Evolutionary conservation across 495 filamentous ascomycete genomes (phyloP), one percentile per base, ranked within the genome.

Genomic region (Lentithecium fluviatile): DNA sequence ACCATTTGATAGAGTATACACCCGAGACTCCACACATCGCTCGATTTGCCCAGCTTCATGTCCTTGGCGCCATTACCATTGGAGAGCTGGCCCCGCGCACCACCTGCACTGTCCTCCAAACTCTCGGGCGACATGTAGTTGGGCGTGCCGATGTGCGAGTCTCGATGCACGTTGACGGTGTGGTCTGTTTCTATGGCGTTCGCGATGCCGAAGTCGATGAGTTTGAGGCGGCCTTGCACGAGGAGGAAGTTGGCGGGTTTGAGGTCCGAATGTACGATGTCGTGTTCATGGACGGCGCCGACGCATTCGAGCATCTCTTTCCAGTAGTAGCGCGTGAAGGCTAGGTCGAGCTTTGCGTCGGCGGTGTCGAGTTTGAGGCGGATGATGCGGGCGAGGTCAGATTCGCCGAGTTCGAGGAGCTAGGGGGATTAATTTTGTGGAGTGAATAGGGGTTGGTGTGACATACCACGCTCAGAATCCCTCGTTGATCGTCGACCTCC

Each of bases 71-170:
- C 34, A 24, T 43, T 59, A 19, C 48, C 80, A 51, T 76, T 78
- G 17, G 81, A 66, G 46, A 83, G 78, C 56, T 83, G 72, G 6
- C 83, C 79, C 48, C 51, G 32, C 23, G 81, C 73, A 8, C 80
- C 79, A 24, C 80, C 84, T 65, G 95, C 96, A 2, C 85, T 91
- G 73, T 98, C 95, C 60, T 93, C 83, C 65, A 97, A 78, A 20
- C 88, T 88, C 72, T 98, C 94, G 0, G 94, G 94, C 2, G 90
- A 92, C 95, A 98, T 97, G 79, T 97, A 98, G 71, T 96, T 98
- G 1, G 95, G 91, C 1, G 94, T 98, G 24, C 94, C 94, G 58
- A 97, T 85, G 73, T 96, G 90, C 17, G 88, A 88, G 67, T 98
- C 95, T 56, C 94, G 88, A 72, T 98, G 93, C 20, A 98, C 92